Evolutionary conservation across 2,329 filamentous ascomycete species (phyloP).

Genomic region (Penicillium sp.): DNA sequence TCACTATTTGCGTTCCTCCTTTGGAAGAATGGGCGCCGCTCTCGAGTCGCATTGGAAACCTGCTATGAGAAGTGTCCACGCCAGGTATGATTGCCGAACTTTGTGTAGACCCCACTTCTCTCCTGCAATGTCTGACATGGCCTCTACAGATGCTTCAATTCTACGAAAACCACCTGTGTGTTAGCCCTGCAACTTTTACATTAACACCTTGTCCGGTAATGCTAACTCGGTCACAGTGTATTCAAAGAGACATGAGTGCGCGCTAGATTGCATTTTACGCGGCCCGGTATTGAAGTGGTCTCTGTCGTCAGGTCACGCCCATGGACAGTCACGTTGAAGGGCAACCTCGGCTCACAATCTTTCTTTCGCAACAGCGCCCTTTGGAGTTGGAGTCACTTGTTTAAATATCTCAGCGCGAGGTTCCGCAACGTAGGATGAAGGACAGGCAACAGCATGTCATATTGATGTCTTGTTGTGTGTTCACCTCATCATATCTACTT

Average conservation of each 20-base stretch:
- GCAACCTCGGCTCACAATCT: not conserved
- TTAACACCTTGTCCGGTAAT: not conserved
- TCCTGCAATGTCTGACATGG: too few relatives aligned
- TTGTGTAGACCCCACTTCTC: too few relatives aligned
- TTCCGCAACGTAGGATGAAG: constrained; percentile 3
- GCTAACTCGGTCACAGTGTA: constrained; percentile 24
- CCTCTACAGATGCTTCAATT: constrained; percentile 42
- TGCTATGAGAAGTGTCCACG: constrained; percentile 41
- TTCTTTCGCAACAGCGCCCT: constrained; percentile 1
- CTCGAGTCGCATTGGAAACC: constrained; percentile 36
- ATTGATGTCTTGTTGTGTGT: not conserved
- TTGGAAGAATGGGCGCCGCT: constrained; percentile 42
- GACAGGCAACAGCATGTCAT: not conserved
- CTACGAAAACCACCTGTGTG: constrained; percentile 46
- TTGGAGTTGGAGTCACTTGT: constrained; percentile 7
- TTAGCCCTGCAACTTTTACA: not conserved
- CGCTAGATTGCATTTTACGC: not conserved
- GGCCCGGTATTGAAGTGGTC: too few relatives aligned
- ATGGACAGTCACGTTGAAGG: not conserved
- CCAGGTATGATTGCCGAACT: constrained; percentile 24
- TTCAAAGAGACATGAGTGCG: constrained; percentile 29
- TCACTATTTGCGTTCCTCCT: constrained; percentile 36
- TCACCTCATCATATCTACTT: too few relatives aligned
- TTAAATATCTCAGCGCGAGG: not conserved
- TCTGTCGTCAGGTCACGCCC: not conserved